phyloP scores from a whole-genome alignment of 768 basidiomycete species.

The Lactifluus piperatus region DNA sequence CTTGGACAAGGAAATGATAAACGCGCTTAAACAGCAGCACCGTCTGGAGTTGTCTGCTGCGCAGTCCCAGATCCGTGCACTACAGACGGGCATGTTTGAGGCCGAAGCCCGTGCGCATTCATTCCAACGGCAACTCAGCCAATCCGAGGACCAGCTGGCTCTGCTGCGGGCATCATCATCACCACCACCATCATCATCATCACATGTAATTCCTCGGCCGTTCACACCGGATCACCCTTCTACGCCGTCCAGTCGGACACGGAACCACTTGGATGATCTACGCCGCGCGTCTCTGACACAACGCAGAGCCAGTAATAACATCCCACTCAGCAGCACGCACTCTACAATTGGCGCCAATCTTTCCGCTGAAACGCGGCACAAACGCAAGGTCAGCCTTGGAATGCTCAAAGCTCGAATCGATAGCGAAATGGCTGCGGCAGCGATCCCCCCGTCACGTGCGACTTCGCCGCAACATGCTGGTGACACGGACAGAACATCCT shows the following conservation, averaged over 20 bases:
- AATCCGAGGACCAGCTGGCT: constrained; percentile 59
- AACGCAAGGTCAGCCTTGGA: constrained; percentile 72
- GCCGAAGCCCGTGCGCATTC: constrained; percentile 60
- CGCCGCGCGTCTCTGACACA: constrained; percentile 32
- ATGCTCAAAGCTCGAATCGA: constrained; percentile 91
- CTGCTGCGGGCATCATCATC: constrained; percentile 36
- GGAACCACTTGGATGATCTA: constrained; percentile 33
- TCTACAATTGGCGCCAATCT: constrained; percentile 44
- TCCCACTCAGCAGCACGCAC: constrained; percentile 27
- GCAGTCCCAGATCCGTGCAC: constrained; percentile 67
- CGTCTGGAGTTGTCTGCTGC: constrained; percentile 72
- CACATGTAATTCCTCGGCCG: constrained; percentile 35
- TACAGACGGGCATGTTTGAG: constrained; percentile 67
- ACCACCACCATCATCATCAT: constrained; percentile 24
- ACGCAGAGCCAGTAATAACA: constrained; percentile 23
- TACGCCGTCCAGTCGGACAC: constrained; percentile 38
- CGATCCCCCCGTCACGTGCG: constrained; percentile 41
- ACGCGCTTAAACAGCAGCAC: constrained; percentile 65
- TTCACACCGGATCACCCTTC: constrained; percentile 34
- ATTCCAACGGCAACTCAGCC: constrained; percentile 56
- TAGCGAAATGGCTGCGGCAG: constrained; percentile 50
- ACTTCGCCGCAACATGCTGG: constrained; percentile 39
- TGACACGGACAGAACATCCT: constrained; percentile 23
- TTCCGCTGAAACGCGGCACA: constrained; percentile 69
- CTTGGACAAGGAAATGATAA: constrained; percentile 67